Conservation (phyloP, 768 basidiomycete species). For the Ramaria rubella region DNA sequence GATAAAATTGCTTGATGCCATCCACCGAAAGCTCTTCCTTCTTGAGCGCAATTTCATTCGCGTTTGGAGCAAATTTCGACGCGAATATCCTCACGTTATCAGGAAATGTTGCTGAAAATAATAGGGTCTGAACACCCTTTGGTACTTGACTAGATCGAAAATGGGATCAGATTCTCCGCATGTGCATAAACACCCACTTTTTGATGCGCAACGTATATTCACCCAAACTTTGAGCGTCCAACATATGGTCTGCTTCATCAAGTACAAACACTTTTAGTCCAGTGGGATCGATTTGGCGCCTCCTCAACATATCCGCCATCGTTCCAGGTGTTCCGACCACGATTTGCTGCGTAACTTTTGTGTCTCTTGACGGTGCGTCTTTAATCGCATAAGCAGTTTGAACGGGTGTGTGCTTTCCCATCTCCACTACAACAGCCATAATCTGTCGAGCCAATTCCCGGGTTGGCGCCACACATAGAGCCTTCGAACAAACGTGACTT, state of each 20-base stretch:
- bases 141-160: constrained; percentile 1
- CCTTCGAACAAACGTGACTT: constrained; percentile 39
- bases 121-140: constrained; percentile 67
- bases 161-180: not conserved
- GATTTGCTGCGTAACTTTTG: constrained; percentile 74
- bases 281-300: constrained; percentile 69
- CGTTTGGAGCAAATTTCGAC: constrained; percentile 82
- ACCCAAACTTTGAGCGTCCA: constrained; percentile 88
- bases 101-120: constrained; percentile 98
- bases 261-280: constrained; percentile 89
- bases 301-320: constrained; percentile 77
- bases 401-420: constrained; percentile 92
- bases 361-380: constrained; percentile 65
- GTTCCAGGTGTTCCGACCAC: constrained; percentile 97
- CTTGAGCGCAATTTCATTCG: constrained; percentile 95
- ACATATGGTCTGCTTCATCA: constrained; percentile 99
- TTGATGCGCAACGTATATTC: constrained; percentile 92
- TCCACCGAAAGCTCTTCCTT: constrained; percentile 91
- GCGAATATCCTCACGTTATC: constrained; percentile 91
- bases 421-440: constrained; percentile 86
- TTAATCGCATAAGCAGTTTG: constrained; percentile 96
- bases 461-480: constrained; percentile 94
- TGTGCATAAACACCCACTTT: constrained; percentile 53
- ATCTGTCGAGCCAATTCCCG: constrained; percentile 97
- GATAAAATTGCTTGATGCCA: constrained; percentile 94